Evolutionary conservation across 257 asterid genomes (phyloP).

Genomic region (Gynochthodes officinalis): DNA sequence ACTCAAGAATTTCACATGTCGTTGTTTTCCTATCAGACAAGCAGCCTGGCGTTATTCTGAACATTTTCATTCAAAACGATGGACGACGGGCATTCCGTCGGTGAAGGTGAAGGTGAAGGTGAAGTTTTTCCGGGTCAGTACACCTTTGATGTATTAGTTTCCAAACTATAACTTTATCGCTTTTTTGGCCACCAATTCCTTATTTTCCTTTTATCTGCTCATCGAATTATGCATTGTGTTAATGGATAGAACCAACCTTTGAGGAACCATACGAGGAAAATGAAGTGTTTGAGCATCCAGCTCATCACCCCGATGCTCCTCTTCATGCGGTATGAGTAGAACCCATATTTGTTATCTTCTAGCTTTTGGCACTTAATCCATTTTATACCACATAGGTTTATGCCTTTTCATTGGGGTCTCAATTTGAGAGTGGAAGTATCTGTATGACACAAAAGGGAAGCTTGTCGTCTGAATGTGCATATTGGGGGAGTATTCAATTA

Average conservation of each 20-base stretch:
- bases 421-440: no score
- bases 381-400: slow-evolving; percentile 4
- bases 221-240: background rate
- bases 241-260: slow-evolving; percentile 22
- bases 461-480: background rate
- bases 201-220: background rate
- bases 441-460: no score
- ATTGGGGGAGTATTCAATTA: background rate
- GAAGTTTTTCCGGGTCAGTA: background rate
- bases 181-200: background rate
- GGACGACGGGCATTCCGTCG: background rate
- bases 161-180: background rate
- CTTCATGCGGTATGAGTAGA: slow-evolving; percentile 58
- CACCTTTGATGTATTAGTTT: background rate
- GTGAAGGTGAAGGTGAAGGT: background rate
- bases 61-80: background rate
- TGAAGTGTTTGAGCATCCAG: slow-evolving; percentile 29
- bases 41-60: background rate
- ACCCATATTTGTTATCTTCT: background rate
- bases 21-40: background rate
- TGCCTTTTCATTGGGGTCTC: background rate
- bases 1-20: background rate
- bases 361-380: background rate
- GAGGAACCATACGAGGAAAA: slow-evolving; percentile 27
- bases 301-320: slow-evolving; percentile 84